phyloP scores from a whole-genome alignment of 2,329 filamentous ascomycete species.

The Thyridium curvatum region DNA sequence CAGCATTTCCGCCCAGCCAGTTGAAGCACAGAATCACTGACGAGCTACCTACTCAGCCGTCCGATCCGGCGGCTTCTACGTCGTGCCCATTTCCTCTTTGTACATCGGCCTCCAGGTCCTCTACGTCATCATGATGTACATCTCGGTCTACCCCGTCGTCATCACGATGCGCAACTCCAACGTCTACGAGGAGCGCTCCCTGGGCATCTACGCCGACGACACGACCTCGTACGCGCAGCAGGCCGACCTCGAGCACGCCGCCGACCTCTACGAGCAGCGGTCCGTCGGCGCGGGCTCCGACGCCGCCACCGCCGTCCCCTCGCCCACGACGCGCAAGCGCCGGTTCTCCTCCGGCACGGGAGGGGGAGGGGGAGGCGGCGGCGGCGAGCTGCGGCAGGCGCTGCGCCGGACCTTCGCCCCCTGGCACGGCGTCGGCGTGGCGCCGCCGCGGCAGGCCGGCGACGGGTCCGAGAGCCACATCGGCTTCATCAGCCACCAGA shows the following conservation, averaged over 20 bases:
- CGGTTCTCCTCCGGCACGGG: slow-evolving; percentile 8
- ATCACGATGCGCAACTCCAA: slow-evolving; percentile 64
- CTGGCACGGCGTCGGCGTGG: slow-evolving; percentile 37
- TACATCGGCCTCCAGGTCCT: slow-evolving; percentile 53
- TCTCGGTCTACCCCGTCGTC: slow-evolving; percentile 56
- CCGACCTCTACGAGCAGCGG: not conserved
- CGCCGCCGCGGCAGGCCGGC: slow-evolving; percentile 15
- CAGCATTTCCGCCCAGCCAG: too few species aligned
- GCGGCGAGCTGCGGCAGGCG: slow-evolving; percentile 23
- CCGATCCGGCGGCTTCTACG: slow-evolving; percentile 59
- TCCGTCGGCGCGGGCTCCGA: slow-evolving; percentile 1
- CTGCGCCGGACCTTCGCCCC: slow-evolving; percentile 28
- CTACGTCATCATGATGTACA: slow-evolving; percentile 62
- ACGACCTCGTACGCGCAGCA: slow-evolving; percentile 10
- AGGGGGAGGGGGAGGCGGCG: too few species aligned
- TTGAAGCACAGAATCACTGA: too few species aligned
- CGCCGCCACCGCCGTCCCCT: not conserved
- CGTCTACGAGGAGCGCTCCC: slow-evolving; percentile 63
- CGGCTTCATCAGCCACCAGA: slow-evolving; percentile 46
- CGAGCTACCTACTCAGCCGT: slow-evolving; percentile 36
- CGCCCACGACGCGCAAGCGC: not conserved
- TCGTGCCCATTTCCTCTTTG: slow-evolving; percentile 51
- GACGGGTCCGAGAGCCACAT: slow-evolving; percentile 30
- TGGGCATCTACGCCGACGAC: slow-evolving; percentile 49
- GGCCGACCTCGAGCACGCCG: not conserved